These are phyloP conservation scores for Phyllachora maydis DNA, from an alignment of 2,329 filamentous ascomycete genomes.

Conservation along the genomic window DNA sequence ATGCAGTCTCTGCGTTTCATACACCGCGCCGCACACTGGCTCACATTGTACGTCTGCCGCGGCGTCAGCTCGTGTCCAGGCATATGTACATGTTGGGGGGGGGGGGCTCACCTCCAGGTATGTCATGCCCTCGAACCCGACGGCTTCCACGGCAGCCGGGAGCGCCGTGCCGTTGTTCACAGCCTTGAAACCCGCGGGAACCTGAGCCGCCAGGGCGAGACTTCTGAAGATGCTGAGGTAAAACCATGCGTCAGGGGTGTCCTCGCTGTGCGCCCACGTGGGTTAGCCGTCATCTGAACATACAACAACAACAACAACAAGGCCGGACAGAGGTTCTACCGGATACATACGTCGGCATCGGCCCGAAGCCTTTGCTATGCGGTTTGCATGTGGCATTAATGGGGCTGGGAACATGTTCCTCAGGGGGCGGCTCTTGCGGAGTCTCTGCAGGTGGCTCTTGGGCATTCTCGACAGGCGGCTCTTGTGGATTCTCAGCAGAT, in stretches of 20 bases:
- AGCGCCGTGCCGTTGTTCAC: constrained; percentile 1
- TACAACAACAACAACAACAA: too few species aligned
- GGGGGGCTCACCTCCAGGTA: too few species aligned
- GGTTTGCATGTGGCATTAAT: too few species aligned
- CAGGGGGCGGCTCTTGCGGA: too few species aligned
- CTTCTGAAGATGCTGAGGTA: background rate
- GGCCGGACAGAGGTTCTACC: too few species aligned
- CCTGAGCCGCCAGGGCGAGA: background rate
- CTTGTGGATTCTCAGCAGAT: too few species aligned
- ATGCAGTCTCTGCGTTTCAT: constrained; percentile 1
- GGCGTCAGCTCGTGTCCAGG: too few species aligned
- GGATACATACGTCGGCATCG: background rate
- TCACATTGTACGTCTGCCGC: constrained; percentile 2
- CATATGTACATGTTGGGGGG: too few species aligned
- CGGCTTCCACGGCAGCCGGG: background rate
- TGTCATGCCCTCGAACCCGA: background rate
- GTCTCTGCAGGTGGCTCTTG: too few species aligned
- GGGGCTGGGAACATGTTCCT: too few species aligned
- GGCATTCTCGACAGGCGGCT: too few species aligned
- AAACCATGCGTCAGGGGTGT: constrained; percentile 1
- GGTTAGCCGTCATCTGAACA: too few species aligned
- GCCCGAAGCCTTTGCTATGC: constrained; percentile 1
- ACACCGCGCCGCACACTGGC: constrained; percentile 1
- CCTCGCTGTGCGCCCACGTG: background rate
- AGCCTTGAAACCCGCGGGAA: background rate